phyloP scores from a whole-genome alignment of 2,329 filamentous ascomycete species.

The Fusarium sp. region DNA sequence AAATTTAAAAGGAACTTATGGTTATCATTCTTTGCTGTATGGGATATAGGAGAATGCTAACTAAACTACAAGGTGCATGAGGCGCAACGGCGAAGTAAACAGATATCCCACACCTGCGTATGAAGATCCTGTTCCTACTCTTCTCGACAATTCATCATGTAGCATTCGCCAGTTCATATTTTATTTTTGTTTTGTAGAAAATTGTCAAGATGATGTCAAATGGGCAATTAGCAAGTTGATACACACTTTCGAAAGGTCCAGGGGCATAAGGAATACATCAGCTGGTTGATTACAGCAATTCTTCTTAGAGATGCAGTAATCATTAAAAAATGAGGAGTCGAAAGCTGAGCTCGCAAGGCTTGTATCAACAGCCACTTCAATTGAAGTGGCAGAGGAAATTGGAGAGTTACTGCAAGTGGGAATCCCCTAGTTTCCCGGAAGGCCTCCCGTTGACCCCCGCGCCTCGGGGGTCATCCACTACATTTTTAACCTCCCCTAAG shows the following conservation, averaged over 20 bases:
- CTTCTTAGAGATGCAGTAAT: background rate
- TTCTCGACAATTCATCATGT: background rate
- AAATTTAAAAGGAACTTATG: background rate
- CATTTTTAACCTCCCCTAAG: background rate
- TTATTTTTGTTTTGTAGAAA: background rate
- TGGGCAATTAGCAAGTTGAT: fast-evolving
- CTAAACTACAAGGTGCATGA: background rate
- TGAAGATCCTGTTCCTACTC: background rate
- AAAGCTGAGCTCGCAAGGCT: background rate
- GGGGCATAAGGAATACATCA: background rate
- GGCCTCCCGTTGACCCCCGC: no score
- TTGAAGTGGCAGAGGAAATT: background rate
- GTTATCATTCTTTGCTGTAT: fast-evolving
- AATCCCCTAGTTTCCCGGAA: background rate
- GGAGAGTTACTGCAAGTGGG: background rate
- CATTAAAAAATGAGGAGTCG: background rate
- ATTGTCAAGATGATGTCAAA: background rate
- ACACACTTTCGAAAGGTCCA: no score
- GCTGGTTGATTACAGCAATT: fast-evolving
- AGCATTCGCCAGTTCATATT: fast-evolving
- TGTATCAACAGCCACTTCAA: background rate
- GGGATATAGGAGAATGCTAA: fast-evolving
- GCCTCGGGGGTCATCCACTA: no score
- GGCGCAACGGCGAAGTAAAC: background rate
- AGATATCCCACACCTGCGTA: no score